Base-by-base conservation (phyloP, 768 basidiomycete genomes). In the Ramaria sp. region DNA sequence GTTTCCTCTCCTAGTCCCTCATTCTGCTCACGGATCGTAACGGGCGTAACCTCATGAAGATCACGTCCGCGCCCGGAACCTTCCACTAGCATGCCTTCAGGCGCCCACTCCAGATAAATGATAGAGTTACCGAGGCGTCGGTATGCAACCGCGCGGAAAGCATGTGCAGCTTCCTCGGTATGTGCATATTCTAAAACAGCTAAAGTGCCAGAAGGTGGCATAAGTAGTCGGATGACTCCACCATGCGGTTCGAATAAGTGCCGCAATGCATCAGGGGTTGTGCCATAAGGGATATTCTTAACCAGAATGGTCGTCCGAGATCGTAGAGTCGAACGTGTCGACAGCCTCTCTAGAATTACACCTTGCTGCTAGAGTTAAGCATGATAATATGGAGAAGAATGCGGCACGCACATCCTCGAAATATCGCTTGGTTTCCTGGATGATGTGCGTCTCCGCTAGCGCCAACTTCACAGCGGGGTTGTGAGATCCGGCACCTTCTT, bases 231-330 rank as follows among this genome's bases (percentile, higher is more conserved):
- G 18, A 62, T 72, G 24, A 95, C 68, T 52, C 73, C 69, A 3
- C 93, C 93, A 61, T 92, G 83, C 0, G 77, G 73, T 50, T 79
- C 77, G 62, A 98, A 93, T 47, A 97, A 66, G 56, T 83, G 83
- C 22, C 78, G 78, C n/a, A 98, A 79, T 58, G 89, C 79, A 16
- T 80, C 76, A 0, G 72, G 67, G 0, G 83, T 78, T 2, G 93
- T 95, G 5, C 88, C 91, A 62, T 87, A 95, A 0, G 96, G 95
- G 43, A 99, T 91, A 69, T 98, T 98, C 72, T 98, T 98, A 58
- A 97, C 87, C 16, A 99, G 77, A 58, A 98, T 83, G 32, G 76
- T 81, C 0, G 88, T 94, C 61, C 86, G 81, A 0, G 91, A 94
- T 5, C 57, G 15, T 13, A 79, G 75, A 3, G 70, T 70, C 39